Evolutionary conservation across 129 eudicot species (phyloP).

Genomic region (Logfia minima): DNA sequence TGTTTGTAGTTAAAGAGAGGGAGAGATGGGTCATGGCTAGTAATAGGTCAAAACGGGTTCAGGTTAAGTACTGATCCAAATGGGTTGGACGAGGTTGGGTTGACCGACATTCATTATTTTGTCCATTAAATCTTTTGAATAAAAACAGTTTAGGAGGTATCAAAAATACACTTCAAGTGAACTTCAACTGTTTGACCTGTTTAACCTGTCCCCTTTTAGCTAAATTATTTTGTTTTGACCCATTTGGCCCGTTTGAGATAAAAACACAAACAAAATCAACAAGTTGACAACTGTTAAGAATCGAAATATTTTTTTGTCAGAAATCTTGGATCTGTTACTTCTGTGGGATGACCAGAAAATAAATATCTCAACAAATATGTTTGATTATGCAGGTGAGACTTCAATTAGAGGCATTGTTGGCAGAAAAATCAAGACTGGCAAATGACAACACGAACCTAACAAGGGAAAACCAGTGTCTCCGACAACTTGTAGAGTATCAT

Average conservation of each 20-base stretch:
- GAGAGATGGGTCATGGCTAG: not conserved
- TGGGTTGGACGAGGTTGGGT: not conserved
- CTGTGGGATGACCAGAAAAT: not conserved
- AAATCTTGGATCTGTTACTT: not conserved
- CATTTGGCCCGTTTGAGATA: not conserved
- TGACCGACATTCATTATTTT: not conserved
- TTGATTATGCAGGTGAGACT: constrained; percentile 69
- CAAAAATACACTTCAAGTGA: not conserved
- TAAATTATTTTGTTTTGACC: not conserved
- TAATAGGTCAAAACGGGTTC: not conserved
- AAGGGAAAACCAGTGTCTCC: constrained; percentile 81
- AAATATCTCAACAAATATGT: not conserved
- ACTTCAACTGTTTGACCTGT: not conserved
- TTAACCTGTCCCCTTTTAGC: not conserved
- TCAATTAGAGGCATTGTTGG: constrained; percentile 85
- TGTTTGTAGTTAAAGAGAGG: too few species aligned
- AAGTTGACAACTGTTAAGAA: not conserved
- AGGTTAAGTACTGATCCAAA: not conserved
- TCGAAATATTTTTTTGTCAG: not conserved
- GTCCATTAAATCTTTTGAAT: not conserved
- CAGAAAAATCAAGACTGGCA: constrained; percentile 89
- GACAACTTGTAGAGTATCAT: constrained; percentile 92
- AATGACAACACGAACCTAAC: constrained; percentile 77
- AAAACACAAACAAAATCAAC: not conserved
- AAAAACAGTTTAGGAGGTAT: not conserved